These are phyloP conservation scores for Phytophthora foliorum DNA, from an alignment of 352 stramenopile genomes.

Conservation along the genomic window DNA sequence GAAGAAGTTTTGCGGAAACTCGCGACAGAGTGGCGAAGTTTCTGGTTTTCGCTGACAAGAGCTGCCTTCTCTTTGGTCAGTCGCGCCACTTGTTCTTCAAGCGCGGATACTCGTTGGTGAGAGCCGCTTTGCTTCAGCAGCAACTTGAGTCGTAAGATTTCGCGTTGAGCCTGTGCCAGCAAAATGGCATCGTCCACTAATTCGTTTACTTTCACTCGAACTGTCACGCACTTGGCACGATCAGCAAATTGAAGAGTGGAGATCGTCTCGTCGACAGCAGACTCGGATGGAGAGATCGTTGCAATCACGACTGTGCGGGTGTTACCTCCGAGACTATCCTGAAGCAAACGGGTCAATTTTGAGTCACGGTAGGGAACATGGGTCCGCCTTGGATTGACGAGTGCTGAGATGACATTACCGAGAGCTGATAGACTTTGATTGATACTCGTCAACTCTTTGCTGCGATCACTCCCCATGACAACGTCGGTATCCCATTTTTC, in stretches of 20 bases:
- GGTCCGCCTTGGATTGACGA: slow-evolving; percentile 71
- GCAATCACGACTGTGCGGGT: slow-evolving; percentile 91
- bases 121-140: slow-evolving; percentile 58
- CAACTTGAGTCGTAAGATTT: slow-evolving; percentile 75
- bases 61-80: slow-evolving; percentile 57
- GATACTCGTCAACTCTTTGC: slow-evolving; percentile 93
- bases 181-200: slow-evolving; percentile 85
- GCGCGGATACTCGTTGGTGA: slow-evolving; percentile 41
- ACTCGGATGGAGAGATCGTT: slow-evolving; percentile 85
- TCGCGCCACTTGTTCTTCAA: slow-evolving; percentile 57
- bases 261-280: slow-evolving; percentile 89
- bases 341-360: slow-evolving; percentile 96
- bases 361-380: slow-evolving; percentile 98
- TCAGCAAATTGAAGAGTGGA: slow-evolving; percentile 93
- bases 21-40: slow-evolving; percentile 45
- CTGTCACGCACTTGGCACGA: slow-evolving; percentile 78
- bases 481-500: slow-evolving; percentile 92
- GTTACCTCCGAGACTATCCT: slow-evolving; percentile 89
- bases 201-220: slow-evolving; percentile 85
- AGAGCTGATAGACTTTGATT: slow-evolving; percentile 93
- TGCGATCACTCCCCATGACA: slow-evolving; percentile 71
- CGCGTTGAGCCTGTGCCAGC: slow-evolving; percentile 72
- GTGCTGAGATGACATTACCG: slow-evolving; percentile 90
- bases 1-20: slow-evolving; percentile 27
- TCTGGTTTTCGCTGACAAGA: slow-evolving; percentile 59